Conservation (phyloP, 2,329 filamentous ascomycete species). For the Pseudogymnoascus verrucosus region DNA sequence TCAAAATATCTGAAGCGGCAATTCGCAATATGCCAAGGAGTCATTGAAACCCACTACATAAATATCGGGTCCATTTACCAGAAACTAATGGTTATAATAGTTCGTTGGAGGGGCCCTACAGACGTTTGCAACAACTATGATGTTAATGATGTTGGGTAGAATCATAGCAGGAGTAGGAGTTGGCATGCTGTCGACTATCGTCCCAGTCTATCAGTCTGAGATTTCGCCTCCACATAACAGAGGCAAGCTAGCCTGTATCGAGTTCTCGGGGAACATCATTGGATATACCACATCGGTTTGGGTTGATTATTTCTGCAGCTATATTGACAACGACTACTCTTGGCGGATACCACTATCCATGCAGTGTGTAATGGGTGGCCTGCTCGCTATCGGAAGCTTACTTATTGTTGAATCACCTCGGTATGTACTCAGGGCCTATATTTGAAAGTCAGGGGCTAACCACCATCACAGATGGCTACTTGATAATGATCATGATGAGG, state of each 20-base stretch:
- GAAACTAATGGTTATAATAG: not conserved
- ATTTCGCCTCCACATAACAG: slow-evolving; percentile 95
- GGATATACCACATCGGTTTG: slow-evolving; percentile 95
- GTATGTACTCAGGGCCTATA: slow-evolving; percentile 35
- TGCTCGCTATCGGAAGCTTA: slow-evolving; percentile 78
- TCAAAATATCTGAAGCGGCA: not conserved
- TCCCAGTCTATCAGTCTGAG: slow-evolving; percentile 89
- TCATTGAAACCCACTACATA: slow-evolving; percentile 31
- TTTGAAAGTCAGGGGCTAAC: slow-evolving; percentile 9
- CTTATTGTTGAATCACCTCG: slow-evolving; percentile 94
- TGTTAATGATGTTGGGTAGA: slow-evolving; percentile 81
- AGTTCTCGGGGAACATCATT: slow-evolving; percentile 94
- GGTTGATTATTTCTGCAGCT: slow-evolving; percentile 97
- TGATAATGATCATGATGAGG: slow-evolving; percentile 96
- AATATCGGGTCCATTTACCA: not conserved
- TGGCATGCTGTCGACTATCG: slow-evolving; percentile 82
- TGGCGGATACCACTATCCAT: slow-evolving; percentile 87
- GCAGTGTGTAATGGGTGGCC: slow-evolving; percentile 88
- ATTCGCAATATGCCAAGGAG: slow-evolving; percentile 15
- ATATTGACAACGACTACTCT: slow-evolving; percentile 73
- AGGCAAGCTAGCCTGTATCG: slow-evolving; percentile 92
- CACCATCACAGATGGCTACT: slow-evolving; percentile 73
- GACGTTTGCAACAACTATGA: slow-evolving; percentile 71
- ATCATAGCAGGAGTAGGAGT: slow-evolving; percentile 80
- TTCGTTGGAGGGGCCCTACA: slow-evolving; percentile 77